Evolutionary conservation across 345 rosid species (phyloP).

Genomic region (Jatropha curcas): DNA sequence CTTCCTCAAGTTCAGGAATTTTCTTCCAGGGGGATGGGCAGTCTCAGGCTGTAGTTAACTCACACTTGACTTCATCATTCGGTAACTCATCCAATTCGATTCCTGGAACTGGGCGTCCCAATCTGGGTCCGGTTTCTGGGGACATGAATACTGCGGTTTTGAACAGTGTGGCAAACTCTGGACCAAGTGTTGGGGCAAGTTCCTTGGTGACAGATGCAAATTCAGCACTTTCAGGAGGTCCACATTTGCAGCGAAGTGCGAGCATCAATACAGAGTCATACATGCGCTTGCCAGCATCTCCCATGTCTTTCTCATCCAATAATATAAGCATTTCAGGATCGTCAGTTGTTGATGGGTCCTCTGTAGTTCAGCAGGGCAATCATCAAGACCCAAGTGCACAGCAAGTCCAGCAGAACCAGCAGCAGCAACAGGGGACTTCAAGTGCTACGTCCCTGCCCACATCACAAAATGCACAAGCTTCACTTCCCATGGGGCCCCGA

Average conservation of each 20-base stretch:
- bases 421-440: constrained; percentile 69
- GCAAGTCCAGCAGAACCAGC: constrained; percentile 56
- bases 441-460: constrained; percentile 70
- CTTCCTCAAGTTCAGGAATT: constrained; percentile 91
- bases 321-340: constrained; percentile 88
- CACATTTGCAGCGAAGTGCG: constrained; percentile 89
- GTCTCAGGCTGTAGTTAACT: constrained; percentile 79
- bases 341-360: constrained; percentile 81
- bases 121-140: constrained; percentile 72
- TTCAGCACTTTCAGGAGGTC: constrained; percentile 86
- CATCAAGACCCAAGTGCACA: constrained; percentile 67
- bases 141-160: constrained; percentile 75
- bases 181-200: constrained; percentile 92
- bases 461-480: constrained; percentile 60
- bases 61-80: constrained; percentile 78
- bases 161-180: constrained; percentile 86
- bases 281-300: constrained; percentile 94
- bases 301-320: constrained; percentile 92
- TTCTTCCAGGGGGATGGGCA: constrained; percentile 97
- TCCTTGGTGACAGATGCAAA: constrained; percentile 95
- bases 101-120: constrained; percentile 71
- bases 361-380: constrained; percentile 63
- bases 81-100: constrained; percentile 75
- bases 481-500: constrained; percentile 60
- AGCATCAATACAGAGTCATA: constrained; percentile 92